phyloP scores from a whole-genome alignment of 2,329 filamentous ascomycete species.

The Cadophora sp. region DNA sequence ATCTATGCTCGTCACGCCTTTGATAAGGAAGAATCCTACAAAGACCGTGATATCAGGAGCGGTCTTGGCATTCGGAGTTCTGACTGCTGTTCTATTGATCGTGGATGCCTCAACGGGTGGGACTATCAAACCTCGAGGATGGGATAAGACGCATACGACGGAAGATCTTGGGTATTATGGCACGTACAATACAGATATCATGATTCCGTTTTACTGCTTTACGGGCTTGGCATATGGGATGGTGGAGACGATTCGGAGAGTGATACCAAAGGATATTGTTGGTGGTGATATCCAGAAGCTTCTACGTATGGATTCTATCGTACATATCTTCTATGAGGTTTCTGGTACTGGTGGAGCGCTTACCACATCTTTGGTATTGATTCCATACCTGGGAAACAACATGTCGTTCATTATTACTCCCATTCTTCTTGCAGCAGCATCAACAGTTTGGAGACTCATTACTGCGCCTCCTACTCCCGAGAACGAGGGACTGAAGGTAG shows the following conservation, averaged over 20 bases:
- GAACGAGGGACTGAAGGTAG: background rate
- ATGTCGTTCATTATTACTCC: conserved; percentile 17
- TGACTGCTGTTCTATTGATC: conserved; percentile 14
- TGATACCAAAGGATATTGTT: conserved; percentile 17
- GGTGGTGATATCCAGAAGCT: conserved; percentile 13
- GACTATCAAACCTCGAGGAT: conserved; percentile 11
- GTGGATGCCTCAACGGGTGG: conserved; percentile 13
- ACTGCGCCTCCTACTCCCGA: background rate
- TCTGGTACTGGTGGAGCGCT: conserved; percentile 9
- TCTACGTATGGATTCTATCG: conserved; percentile 15
- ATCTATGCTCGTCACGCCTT: conserved; percentile 10
- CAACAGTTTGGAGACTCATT: conserved; percentile 3
- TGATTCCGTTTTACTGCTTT: conserved; percentile 15
- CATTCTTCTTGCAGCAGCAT: background rate
- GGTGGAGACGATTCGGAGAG: conserved; percentile 18
- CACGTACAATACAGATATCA: conserved; percentile 5
- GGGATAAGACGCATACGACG: background rate
- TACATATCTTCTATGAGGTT: conserved; percentile 15
- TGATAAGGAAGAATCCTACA: conserved; percentile 3
- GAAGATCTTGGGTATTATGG: conserved; percentile 10
- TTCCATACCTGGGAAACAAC: conserved; percentile 11
- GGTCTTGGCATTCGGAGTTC: conserved; percentile 5
- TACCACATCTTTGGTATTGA: background rate
- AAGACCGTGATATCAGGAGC: conserved; percentile 15
- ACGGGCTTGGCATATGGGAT: conserved; percentile 11